Conservation (phyloP, 163 green algal species). For the Dunaliella salina region DNA sequence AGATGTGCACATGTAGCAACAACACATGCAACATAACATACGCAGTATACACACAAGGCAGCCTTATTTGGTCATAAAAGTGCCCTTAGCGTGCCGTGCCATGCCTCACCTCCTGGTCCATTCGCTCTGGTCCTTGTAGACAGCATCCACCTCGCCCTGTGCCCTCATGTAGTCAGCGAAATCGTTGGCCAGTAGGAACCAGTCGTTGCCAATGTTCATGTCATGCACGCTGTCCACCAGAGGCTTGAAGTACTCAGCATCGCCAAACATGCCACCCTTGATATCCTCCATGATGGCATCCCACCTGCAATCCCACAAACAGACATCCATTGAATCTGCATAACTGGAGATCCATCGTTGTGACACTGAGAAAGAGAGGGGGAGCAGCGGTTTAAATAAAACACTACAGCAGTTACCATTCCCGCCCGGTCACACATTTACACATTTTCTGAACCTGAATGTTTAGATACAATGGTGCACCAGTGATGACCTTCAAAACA, state of each 20-base stretch:
- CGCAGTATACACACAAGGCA: not conserved
- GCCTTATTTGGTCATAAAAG: too few species aligned
- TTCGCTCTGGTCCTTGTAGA: constrained; percentile 53
- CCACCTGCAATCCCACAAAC: constrained; percentile 30
- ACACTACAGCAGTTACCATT: too few species aligned
- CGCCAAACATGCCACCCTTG: constrained; percentile 71
- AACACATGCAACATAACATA: not conserved
- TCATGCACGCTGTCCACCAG: constrained; percentile 81
- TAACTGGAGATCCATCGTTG: too few species aligned
- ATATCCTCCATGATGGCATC: constrained; percentile 72
- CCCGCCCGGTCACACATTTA: too few species aligned
- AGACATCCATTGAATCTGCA: too few species aligned
- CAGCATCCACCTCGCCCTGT: constrained; percentile 79
- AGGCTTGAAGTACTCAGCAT: constrained; percentile 85
- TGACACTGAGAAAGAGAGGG: too few species aligned
- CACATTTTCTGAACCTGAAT: too few species aligned
- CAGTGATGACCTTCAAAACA: too few species aligned
- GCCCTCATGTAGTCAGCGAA: constrained; percentile 92
- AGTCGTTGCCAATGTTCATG: constrained; percentile 91
- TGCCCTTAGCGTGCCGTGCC: too few species aligned
- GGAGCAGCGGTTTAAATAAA: too few species aligned
- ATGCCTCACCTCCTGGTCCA: constrained; percentile 48
- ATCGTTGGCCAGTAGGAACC: constrained; percentile 96
- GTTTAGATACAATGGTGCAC: too few species aligned
- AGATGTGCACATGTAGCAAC: too few species aligned